Percentiles rank a stretch among this genome's conserved stretches.
Evolutionary conservation across 2,329 filamentous ascomycete species (phyloP).

Genomic region (Ceratocystis eucalypticola): DNA sequence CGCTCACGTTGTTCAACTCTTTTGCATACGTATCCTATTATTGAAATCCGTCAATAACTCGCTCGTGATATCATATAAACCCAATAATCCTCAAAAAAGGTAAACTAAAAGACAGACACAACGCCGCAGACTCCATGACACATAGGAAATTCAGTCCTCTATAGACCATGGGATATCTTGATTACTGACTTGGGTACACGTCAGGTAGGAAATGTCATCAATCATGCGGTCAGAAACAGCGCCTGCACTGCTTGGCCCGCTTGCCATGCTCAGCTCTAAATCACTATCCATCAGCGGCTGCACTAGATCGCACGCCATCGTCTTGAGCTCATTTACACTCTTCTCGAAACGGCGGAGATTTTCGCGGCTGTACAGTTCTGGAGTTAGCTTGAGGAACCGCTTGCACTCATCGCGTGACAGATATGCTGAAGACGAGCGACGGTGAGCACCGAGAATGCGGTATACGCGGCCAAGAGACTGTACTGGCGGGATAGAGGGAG

Average conservation of each 20-base stretch:
- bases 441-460: constrained; percentile 55
- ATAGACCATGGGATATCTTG: constrained; percentile 38
- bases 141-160: constrained; percentile 22
- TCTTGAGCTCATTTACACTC: constrained; percentile 77
- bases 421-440: constrained; percentile 41
- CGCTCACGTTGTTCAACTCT: no score
- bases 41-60: neutral
- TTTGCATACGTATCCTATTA: neutral
- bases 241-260: constrained; percentile 27
- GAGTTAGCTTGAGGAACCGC: constrained; percentile 69
- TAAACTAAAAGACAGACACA: constrained; percentile 4
- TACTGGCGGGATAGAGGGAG: constrained; percentile 32
- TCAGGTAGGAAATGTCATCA: constrained; percentile 36
- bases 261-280: constrained; percentile 59
- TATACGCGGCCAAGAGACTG: constrained; percentile 53
- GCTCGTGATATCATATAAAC: constrained; percentile 13
- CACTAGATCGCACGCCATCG: constrained; percentile 67
- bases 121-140: neutral
- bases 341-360: constrained; percentile 75
- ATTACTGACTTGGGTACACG: constrained; percentile 36
- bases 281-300: constrained; percentile 75
- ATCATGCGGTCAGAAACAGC: constrained; percentile 26
- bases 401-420: constrained; percentile 80
- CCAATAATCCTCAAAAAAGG: constrained; percentile 17
- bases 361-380: constrained; percentile 75